Conservation (phyloP, 257 asterid species). For the Nicotiana tabacum region DNA sequence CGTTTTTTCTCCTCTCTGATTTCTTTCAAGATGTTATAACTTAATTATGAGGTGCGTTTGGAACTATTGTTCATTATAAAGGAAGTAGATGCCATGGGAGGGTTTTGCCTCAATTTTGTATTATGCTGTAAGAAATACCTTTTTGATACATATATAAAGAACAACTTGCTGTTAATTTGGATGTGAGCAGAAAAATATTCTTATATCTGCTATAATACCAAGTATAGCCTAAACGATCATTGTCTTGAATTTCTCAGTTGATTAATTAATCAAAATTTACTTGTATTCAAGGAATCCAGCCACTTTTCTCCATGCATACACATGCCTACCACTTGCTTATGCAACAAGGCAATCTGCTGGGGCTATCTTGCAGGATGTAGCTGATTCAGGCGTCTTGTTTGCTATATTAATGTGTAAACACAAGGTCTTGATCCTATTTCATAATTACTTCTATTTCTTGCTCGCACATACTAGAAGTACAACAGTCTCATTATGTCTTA, state of each 20-base stretch:
- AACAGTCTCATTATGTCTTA: not conserved
- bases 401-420: conserved; percentile 89
- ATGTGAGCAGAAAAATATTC: not conserved
- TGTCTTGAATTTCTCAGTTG: not conserved
- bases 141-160: not conserved
- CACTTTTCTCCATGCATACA: conserved; percentile 88
- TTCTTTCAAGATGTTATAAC: not conserved
- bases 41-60: not conserved
- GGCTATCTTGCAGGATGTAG: conserved; percentile 83
- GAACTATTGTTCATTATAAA: not conserved
- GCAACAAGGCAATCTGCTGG: conserved; percentile 90
- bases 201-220: not conserved
- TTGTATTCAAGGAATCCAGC: conserved; percentile 75
- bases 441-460: not conserved
- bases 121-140: not conserved
- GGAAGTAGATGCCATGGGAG: not conserved
- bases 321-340: conserved; percentile 83
- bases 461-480: not conserved
- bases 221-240: not conserved
- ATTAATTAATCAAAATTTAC: not conserved
- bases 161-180: not conserved
- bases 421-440: conserved; percentile 45
- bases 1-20: not conserved
- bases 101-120: not conserved
- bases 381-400: conserved; percentile 81